Base-by-base conservation (phyloP, 2,329 filamentous ascomycete species). In the Ambrosiella cleistominuta region DNA sequence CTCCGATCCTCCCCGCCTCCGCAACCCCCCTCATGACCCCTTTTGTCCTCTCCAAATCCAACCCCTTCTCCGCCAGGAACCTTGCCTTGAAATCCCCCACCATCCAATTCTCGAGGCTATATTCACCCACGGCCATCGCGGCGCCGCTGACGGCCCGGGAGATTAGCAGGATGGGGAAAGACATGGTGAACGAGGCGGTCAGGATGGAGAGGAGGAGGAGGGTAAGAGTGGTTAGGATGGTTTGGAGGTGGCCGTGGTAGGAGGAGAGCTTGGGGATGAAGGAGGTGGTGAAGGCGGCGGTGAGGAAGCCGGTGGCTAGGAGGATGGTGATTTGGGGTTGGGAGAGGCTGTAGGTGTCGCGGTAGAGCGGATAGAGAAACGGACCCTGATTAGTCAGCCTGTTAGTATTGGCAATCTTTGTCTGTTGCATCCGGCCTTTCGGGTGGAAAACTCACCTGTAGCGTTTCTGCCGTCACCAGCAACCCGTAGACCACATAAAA, bases 51-150 rank as follows among this genome's bases (percentile, higher is more conserved):
- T 73, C 72, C 54, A 81, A 66, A 38, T 71, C 70, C 17, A 67
- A 66, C 2, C 71, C 73, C 19, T 65, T 66, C 9, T 69, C 66
- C 36, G 69, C 69, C 37, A 76, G 64, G 44, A 69, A 67, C 47
- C 72, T 68, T 57, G 68, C 68, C 60, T 75, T 71, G 61, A 74
- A 78, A 62, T 79, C 77, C 2, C 75, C 73, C 36, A 82, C 74
- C 70, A 82, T 77, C 78, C 79, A 82, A 63, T 75, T 78, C 65
- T 82, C 78, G 62, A 81, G 81, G 4, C 74, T 75, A 49, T 73
- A 78, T 68, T 78, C 81, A 37, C 82, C 70, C 45, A 82, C 66
- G 35, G 76, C 79, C 39, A 77, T 77, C 36, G 73, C 74, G 51
- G 81, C 61, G 0, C 79, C 79, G 19, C 76, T 77, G 3, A 80